Evolutionary conservation across 352 stramenopile genomes (phyloP).

Genomic region (Pseudoperonospora humuli): DNA sequence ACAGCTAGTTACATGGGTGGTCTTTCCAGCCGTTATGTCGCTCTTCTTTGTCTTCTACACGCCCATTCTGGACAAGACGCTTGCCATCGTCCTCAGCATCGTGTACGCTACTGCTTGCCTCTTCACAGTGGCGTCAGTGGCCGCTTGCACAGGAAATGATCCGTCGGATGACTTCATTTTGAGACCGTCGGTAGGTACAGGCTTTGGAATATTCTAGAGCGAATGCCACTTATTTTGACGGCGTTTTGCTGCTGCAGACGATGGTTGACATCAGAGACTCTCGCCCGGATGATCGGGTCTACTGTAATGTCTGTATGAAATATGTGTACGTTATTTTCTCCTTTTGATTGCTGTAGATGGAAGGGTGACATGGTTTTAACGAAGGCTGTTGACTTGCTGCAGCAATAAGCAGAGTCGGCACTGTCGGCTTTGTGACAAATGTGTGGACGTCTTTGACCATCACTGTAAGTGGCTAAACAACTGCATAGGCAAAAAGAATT

Average conservation of each 20-base stretch:
- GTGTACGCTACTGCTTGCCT: slow-evolving; percentile 47
- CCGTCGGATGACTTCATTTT: slow-evolving; percentile 72
- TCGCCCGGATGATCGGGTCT: slow-evolving; percentile 46
- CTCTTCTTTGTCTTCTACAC: slow-evolving; percentile 82
- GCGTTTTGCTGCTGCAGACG: slow-evolving; percentile 16
- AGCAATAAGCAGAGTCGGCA: slow-evolving; percentile 86
- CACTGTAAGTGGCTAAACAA: slow-evolving; percentile 98
- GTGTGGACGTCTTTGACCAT: slow-evolving; percentile 93
- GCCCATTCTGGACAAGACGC: slow-evolving; percentile 44
- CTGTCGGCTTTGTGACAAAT: slow-evolving; percentile 95
- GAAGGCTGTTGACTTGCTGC: neutral
- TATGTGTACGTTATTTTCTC: slow-evolving; percentile 58
- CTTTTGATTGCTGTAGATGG: neutral
- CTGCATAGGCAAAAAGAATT: slow-evolving; percentile 89
- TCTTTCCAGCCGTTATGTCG: slow-evolving; percentile 72
- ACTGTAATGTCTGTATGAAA: slow-evolving; percentile 86
- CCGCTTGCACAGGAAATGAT: slow-evolving; percentile 59
- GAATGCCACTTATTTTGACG: slow-evolving; percentile 2
- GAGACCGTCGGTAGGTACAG: slow-evolving; percentile 39
- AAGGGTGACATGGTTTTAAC: neutral
- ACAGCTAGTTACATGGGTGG: slow-evolving; percentile 74
- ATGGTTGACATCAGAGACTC: slow-evolving; percentile 24
- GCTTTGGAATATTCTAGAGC: too few relatives aligned
- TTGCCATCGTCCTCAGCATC: slow-evolving; percentile 42
- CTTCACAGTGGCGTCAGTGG: slow-evolving; percentile 45